Conservation (phyloP, 257 asterid species). For the Osmanthus fragrans region DNA sequence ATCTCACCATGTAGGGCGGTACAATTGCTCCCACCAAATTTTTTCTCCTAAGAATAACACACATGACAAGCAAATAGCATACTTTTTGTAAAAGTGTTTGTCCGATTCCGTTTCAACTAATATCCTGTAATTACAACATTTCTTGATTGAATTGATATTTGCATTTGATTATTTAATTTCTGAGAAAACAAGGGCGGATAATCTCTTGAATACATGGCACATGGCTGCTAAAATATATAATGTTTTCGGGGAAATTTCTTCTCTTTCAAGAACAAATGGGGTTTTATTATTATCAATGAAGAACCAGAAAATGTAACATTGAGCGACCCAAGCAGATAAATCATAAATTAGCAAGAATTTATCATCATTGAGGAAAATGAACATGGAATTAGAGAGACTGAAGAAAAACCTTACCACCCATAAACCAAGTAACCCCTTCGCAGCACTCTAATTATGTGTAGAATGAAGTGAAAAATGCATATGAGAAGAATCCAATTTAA, state of each 20-base stretch:
- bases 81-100: neutral
- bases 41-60: too few relatives aligned
- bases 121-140: conserved; percentile 20
- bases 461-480: neutral
- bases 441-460: neutral
- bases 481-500: neutral
- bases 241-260: neutral
- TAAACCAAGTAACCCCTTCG: neutral
- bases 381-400: neutral
- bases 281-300: neutral
- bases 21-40: too few relatives aligned
- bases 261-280: neutral
- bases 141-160: neutral
- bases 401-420: neutral
- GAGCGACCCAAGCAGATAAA: neutral
- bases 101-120: conserved; percentile 1
- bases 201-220: neutral
- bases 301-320: neutral
- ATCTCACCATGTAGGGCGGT: too few relatives aligned
- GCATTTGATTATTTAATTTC: neutral
- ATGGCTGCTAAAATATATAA: neutral
- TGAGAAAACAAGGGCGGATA: neutral
- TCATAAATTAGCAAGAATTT: neutral
- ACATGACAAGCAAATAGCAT: too few relatives aligned
- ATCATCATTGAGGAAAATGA: too few relatives aligned